Base-by-base conservation (phyloP, 176 grass and related monocot genomes). In the Saccharum officinarum region DNA sequence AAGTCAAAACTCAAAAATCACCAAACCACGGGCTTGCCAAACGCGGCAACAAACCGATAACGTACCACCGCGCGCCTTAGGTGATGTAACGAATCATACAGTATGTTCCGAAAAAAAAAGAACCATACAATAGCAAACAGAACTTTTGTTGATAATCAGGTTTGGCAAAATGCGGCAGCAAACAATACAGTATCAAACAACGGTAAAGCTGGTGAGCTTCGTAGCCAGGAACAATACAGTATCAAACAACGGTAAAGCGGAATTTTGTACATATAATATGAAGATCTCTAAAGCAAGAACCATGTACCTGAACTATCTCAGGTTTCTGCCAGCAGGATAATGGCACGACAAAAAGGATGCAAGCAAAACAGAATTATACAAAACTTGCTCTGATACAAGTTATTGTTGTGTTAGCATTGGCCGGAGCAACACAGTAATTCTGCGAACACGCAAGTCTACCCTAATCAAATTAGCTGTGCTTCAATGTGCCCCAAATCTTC, bases 221-320 rank as follows among this genome's bases (percentile, higher is more conserved):
- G 37, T 69, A 70, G 49, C 63, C 18, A 28, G 28, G 28, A 69
- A 81, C 7, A 36, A 34, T 20, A 74, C 42, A 61, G 8, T 18
- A 18, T 15, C 18, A 33, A 45, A n/a, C 36, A 28, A 45, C 39
- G 22, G 2, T 52, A 61, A 26, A 74, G 44, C 28, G 52, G 28
- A 17, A 42, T 50, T 68, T 20, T 75, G 49, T 76, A 81, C 61
- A 70, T 41, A 23, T 6, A 70, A 85, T 41, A 18, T 23, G 63
- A 85, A 30, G 30, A 64, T 13, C 49, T 22, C 25, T 1, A 74
- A 70, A 33, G 37, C 83, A 86, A 54, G 25, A 83, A 67, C 78
- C 36, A 45, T 67, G 57, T 78, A 4, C 8, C 83, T 73, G 45
- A 57, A 54, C 72, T 71, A 72, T 60, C 63, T 72, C 79, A 67